phyloP scores from a whole-genome alignment of 805 yeast species.

The Metschnikowia kofuensis region DNA sequence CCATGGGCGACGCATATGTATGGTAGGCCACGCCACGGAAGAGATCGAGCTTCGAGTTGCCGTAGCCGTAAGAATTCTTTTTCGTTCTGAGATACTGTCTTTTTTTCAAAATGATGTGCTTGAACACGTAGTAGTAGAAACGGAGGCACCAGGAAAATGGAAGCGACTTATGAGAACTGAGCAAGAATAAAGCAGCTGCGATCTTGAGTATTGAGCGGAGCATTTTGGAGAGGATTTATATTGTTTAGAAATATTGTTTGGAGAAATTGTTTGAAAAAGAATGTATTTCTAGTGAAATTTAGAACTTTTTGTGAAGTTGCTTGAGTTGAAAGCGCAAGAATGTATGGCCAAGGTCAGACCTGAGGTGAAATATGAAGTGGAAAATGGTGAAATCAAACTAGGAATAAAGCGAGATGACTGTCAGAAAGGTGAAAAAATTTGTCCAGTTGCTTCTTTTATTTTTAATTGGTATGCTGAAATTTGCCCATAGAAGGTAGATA shows the following conservation, averaged over 20 bases:
- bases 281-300: too few relatives aligned
- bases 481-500: too few relatives aligned
- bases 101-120: slow-evolving; percentile 39
- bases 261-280: not conserved
- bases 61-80: slow-evolving; percentile 34
- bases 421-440: too few relatives aligned
- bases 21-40: slow-evolving; percentile 43
- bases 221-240: not conserved
- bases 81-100: slow-evolving; percentile 19
- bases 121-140: slow-evolving; percentile 50
- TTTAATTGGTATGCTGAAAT: too few relatives aligned
- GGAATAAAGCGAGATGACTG: too few relatives aligned
- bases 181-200: slow-evolving; percentile 19
- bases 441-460: too few relatives aligned
- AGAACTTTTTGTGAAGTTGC: too few relatives aligned
- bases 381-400: too few relatives aligned
- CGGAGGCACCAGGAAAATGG: slow-evolving; percentile 67
- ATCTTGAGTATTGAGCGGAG: slow-evolving; percentile 3
- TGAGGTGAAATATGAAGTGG: too few relatives aligned
- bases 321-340: too few relatives aligned
- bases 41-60: slow-evolving; percentile 23
- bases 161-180: slow-evolving; percentile 56
- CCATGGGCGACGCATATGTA: slow-evolving; percentile 70
- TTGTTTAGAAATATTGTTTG: not conserved
- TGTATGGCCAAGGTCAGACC: too few relatives aligned